Evolutionary conservation across 768 basidiomycete genomes (phyloP), one percentile per base, ranked within the genome.

Genomic region (Podaxis sp.): DNA sequence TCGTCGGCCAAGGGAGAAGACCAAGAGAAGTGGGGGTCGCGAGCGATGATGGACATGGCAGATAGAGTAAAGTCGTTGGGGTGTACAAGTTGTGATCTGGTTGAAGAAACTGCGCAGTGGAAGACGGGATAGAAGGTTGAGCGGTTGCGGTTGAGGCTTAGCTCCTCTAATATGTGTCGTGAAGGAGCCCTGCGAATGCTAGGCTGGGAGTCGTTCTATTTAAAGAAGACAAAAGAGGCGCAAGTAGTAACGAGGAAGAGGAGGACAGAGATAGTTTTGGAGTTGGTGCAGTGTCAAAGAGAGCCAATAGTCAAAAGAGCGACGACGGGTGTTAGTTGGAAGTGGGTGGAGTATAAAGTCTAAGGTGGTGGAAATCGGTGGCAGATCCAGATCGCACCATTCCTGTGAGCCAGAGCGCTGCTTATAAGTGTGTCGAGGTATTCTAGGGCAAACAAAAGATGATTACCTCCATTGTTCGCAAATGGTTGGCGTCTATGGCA

Each of bases 1-100:
- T 62, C 56, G 22, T 70, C 66, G 50, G 66, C 51, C 59, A 65
- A 66, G 11, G 67, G 57, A 55, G 71, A 63, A 11, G 71, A 73
- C 68, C 76, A 70, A 51, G 70, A 74, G 67, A 74, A 76, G 56
- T 67, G 66, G 27, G 71, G 64, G 59, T 74, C 72, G 52, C 69
- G 74, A 55, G 72, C 61, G 64, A 74, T 60, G 40, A 66, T 41
- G 38, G 70, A 50, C 71, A 72, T 73, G 55, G 17, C 56, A 47
- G 52, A 19, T 36, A 9, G 47, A 13, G 59, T 24, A 17, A 47
- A 33, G 27, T 67, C 53, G 33, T 57, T 63, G 51, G 47, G 47
- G 25, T 12, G 22, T 37, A 25, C 17, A 33, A 51, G 53, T 59
- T 22, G 36, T 17, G 12, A 41, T 41, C 3, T 41, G 12, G 33